A percentile compares a stretch with the other conserved stretches of the same genome.
phyloP scores from a whole-genome alignment of 768 basidiomycete genomes.

The Podaxis carcinomalis region DNA sequence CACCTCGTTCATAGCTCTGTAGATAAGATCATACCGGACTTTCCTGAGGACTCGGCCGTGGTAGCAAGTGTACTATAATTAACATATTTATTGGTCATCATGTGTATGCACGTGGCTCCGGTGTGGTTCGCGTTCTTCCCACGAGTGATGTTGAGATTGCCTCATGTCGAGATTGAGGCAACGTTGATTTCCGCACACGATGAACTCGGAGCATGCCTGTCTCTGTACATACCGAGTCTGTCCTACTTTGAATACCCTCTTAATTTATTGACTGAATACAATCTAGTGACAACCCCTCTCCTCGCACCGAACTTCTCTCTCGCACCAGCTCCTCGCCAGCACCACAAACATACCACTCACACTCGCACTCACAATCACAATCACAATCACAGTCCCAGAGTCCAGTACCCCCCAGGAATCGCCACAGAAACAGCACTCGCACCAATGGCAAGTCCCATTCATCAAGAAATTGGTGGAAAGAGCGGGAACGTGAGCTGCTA shows the following conservation, averaged over 20 bases:
- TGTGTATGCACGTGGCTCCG: not conserved
- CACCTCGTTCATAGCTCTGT: not conserved
- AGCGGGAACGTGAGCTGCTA: conserved; percentile 18
- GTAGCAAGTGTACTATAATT: not conserved
- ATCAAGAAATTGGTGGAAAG: not conserved
- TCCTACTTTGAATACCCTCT: not conserved
- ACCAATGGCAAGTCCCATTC: not conserved
- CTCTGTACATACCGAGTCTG: conserved; percentile 4
- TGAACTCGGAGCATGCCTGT: conserved; percentile 5
- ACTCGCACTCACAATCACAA: not conserved
- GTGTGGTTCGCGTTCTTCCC: not conserved
- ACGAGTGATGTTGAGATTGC: not conserved
- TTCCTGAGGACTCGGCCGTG: not conserved
- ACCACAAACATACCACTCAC: not conserved
- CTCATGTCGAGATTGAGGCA: not conserved
- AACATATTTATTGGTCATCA: not conserved
- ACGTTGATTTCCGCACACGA: not conserved
- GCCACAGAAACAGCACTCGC: not conserved
- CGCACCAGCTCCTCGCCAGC: conserved; percentile 9
- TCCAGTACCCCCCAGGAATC: not conserved
- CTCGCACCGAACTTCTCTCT: conserved; percentile 21
- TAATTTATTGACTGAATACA: not conserved
- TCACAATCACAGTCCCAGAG: conserved; percentile 2
- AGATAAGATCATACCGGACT: conserved; percentile 1
- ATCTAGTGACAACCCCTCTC: conserved; percentile 13